Evolutionary conservation across 441 rosid species (phyloP), one percentile per base, ranked within the genome.

Genomic region (Adansonia madagascariensis): DNA sequence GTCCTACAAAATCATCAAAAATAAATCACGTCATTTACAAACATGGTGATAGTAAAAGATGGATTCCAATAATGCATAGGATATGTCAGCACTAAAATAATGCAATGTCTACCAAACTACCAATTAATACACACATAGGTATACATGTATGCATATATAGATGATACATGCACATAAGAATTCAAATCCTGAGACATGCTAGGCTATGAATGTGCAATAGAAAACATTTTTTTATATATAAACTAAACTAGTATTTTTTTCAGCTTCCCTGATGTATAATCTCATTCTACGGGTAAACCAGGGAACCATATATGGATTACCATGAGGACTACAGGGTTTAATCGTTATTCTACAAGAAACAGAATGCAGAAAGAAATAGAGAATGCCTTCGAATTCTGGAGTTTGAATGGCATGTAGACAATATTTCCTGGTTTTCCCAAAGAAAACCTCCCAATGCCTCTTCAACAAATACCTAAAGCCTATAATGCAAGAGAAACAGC

Each of bases 361-460:
- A 4, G n/a, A 53, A 53, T 71, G 62, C 61, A 52, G 43, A 35
- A 53, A 71, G 75, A 71, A 71, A 53, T 15, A 53, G 47, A 31
- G 8, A 52, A 71, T n/a, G 27, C 43, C 47, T 31, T 46, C n/a
- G 47, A 20, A 52, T 52, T 17, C 61, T 27, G 24, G 46, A 31
- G 61, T 53, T 70, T 70, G 60, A 71, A 9, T 52, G 74, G 74
- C 61, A 71, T 53, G 17, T 52, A 3, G 61, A 31, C 24, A 52
- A 60, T 71, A 52, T 27, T 71, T 52, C 24, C 61, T 27, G 8
- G 20, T 50, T 70, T 49, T 70, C 44, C 17, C 44, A 27, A 50
- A 6, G 44, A 70, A 50, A 22, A 8, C 44, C 12, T 24, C 24
- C 74, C 35, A 50, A 4, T 15, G 12, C 41, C 14, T 18, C 41